Evolutionary conservation across 306 rosid species (phyloP).

Genomic region (Oemleria cerasiformis): DNA sequence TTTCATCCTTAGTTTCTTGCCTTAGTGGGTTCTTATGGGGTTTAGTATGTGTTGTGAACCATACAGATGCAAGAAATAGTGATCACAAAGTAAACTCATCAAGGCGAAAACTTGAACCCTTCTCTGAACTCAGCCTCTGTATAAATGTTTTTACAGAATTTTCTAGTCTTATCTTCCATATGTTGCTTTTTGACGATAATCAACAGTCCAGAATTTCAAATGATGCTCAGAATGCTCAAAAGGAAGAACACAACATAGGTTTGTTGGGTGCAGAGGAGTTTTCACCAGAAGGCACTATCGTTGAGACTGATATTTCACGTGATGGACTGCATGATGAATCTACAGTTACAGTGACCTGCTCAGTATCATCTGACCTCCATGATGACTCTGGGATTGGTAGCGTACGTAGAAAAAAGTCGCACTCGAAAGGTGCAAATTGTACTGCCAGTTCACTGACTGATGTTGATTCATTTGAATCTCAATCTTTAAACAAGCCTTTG

Average conservation of each 20-base stretch:
- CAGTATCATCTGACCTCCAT: conserved; percentile 32
- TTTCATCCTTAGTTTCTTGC: conserved; percentile 59
- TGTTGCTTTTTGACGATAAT: conserved; percentile 41
- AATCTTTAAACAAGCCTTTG: conserved; percentile 47
- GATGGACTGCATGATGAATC: conserved; percentile 23
- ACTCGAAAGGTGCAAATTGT: conserved; percentile 33
- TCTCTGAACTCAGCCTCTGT: conserved; percentile 48
- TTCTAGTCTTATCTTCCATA: conserved; percentile 36
- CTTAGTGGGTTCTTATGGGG: conserved; percentile 76
- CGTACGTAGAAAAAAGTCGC: conserved; percentile 28
- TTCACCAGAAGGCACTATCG: conserved; percentile 15
- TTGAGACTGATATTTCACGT: conserved; percentile 32
- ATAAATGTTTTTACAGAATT: conserved; percentile 42
- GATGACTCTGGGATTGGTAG: conserved; percentile 25
- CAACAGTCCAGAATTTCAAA: conserved; percentile 32
- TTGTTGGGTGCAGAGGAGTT: conserved; percentile 21
- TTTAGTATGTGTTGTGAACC: conserved; percentile 46
- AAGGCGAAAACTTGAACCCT: conserved; percentile 36
- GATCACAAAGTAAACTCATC: conserved; percentile 34
- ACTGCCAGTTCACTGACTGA: conserved; percentile 44
- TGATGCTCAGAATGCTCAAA: conserved; percentile 36
- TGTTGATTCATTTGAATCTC: conserved; percentile 43
- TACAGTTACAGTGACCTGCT: conserved; percentile 33
- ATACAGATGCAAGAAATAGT: conserved; percentile 29
- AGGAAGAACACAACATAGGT: conserved; percentile 18